Evolutionary conservation across 2,329 filamentous ascomycete species (phyloP).

Genomic region (Trichophyton benhamiae): DNA sequence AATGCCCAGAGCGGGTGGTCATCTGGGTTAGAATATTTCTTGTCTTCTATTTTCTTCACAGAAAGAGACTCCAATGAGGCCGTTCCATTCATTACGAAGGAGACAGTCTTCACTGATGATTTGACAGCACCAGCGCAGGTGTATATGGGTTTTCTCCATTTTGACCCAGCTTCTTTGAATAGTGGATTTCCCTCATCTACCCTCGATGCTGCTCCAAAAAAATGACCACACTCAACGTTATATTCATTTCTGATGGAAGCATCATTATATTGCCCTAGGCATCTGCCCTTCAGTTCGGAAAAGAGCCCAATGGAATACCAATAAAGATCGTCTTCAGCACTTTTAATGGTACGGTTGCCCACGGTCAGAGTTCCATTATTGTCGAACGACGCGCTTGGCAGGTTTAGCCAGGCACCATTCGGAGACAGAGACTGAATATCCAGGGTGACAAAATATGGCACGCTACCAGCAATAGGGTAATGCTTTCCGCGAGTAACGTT

Average conservation of each 20-base stretch:
- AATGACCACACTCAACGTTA: conserved; percentile 26
- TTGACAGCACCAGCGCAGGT: conserved; percentile 32
- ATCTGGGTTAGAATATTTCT: conserved; percentile 23
- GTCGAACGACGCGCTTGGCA: neutral
- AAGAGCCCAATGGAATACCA: neutral
- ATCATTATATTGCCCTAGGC: neutral
- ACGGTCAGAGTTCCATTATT: neutral
- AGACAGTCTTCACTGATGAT: conserved; percentile 36
- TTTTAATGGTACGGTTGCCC: neutral
- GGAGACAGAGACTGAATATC: neutral
- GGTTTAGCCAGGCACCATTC: neutral
- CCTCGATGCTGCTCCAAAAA: conserved; percentile 30
- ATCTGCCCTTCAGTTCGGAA: neutral
- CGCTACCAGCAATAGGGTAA: neutral
- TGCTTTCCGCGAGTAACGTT: conserved; percentile 3
- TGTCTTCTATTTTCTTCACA: conserved; percentile 25
- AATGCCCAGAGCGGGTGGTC: conserved; percentile 28
- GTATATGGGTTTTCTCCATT: conserved; percentile 35
- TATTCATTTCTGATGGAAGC: neutral
- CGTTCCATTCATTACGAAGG: conserved; percentile 34
- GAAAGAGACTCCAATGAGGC: conserved; percentile 22
- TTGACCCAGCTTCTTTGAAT: conserved; percentile 30
- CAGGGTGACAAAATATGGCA: neutral
- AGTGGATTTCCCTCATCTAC: conserved; percentile 24
- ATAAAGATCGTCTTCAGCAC: neutral